Conservation (phyloP, 495 filamentous ascomycete species). For the Wilcoxina mikolae region DNA sequence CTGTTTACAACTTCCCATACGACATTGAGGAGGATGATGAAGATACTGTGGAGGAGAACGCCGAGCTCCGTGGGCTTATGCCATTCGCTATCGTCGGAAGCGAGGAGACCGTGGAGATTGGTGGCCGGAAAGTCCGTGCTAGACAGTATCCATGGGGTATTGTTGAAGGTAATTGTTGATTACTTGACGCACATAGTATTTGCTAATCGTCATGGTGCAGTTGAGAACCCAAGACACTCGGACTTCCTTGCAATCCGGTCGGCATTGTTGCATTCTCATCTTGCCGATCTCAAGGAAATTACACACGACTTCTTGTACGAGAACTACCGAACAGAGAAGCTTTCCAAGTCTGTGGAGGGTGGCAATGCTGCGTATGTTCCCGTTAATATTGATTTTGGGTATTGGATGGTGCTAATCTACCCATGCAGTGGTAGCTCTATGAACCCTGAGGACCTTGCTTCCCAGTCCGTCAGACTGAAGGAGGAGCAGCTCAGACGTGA, state of each 20-base stretch:
- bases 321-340: slow-evolving; percentile 99
- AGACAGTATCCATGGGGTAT: slow-evolving; percentile 98
- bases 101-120: slow-evolving; percentile 87
- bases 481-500: slow-evolving; percentile 97
- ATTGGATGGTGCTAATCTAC: neutral
- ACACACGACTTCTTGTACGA: slow-evolving; percentile 99
- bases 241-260: slow-evolving; percentile 97
- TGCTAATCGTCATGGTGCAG: slow-evolving; percentile 25
- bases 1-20: slow-evolving; percentile 99
- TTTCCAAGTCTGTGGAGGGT: slow-evolving; percentile 96
- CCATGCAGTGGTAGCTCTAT: slow-evolving; percentile 49
- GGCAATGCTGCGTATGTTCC: slow-evolving; percentile 65
- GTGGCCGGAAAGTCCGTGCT: slow-evolving; percentile 76
- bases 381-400: neutral
- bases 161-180: slow-evolving; percentile 45
- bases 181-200: neutral
- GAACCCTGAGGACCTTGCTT: slow-evolving; percentile 94
- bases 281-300: slow-evolving; percentile 97
- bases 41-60: slow-evolving; percentile 97
- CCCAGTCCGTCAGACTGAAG: slow-evolving; percentile 94
- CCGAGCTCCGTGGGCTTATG: slow-evolving; percentile 91
- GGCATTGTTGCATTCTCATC: slow-evolving; percentile 87
- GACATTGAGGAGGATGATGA: slow-evolving; percentile 99
- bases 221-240: slow-evolving; percentile 96
- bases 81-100: slow-evolving; percentile 97